Conservation (phyloP, 1,139 yeast genomes). For the Insectozyma bohioensis region DNA sequence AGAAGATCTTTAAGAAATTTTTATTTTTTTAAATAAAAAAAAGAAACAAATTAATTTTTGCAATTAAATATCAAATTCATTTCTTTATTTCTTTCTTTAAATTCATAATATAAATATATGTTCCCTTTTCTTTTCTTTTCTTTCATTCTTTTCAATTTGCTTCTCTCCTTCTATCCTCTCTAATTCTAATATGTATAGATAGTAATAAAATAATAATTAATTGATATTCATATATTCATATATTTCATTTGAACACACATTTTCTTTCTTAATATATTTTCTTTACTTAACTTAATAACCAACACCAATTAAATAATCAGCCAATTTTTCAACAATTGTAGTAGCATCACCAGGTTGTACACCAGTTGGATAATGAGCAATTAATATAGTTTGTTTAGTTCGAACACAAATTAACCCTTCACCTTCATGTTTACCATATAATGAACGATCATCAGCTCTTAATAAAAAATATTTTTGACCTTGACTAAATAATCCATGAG, state of each 20-base stretch:
- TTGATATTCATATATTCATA: too few relatives aligned
- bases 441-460: conserved; percentile 88
- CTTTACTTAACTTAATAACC: conserved; percentile 72
- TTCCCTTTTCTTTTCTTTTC: not conserved
- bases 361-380: conserved; percentile 93
- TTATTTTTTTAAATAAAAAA: too few relatives aligned
- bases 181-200: too few relatives aligned
- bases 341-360: conserved; percentile 96
- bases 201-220: too few relatives aligned
- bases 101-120: too few relatives aligned
- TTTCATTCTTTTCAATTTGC: not conserved
- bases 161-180: too few relatives aligned
- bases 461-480: conserved; percentile 86
- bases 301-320: conserved; percentile 87
- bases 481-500: conserved; percentile 80
- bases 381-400: conserved; percentile 86
- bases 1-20: too few relatives aligned
- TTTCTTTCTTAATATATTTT: too few relatives aligned
- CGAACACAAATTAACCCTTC: conserved; percentile 90
- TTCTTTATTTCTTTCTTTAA: too few relatives aligned
- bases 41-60: too few relatives aligned
- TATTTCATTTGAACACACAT: too few relatives aligned
- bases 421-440: conserved; percentile 87
- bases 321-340: conserved; percentile 89
- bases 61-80: too few relatives aligned